phyloP scores from a whole-genome alignment of 2,329 filamentous ascomycete species.

The Aspergillus pseudoglaucus region DNA sequence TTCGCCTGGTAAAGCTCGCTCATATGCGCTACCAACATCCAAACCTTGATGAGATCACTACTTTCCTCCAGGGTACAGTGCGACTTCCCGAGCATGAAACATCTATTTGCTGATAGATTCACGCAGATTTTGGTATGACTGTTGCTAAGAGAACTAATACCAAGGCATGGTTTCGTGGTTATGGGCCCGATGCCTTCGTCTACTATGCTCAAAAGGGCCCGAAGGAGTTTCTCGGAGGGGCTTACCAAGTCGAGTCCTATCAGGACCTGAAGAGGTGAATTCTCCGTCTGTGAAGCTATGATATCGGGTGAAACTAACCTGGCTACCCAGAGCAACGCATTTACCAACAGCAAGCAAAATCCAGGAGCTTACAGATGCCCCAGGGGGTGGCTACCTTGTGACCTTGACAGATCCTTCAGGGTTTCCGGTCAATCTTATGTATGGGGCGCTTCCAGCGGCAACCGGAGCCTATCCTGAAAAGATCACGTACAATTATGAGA shows the following conservation, averaged over 20 bases:
- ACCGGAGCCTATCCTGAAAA: conserved; percentile 12
- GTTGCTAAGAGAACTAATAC: conserved; percentile 25
- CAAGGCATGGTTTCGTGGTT: conserved; percentile 55
- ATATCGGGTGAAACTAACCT: not conserved
- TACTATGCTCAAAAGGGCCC: conserved; percentile 50
- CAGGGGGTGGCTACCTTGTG: conserved; percentile 13
- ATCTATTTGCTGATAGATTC: not conserved
- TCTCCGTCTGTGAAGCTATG: not conserved
- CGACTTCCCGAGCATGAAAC: not conserved
- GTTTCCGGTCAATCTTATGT: conserved; percentile 10
- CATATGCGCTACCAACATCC: conserved; percentile 53
- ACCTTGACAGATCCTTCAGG: conserved; percentile 17
- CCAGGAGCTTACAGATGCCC: conserved; percentile 33
- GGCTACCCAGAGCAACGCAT: conserved; percentile 34
- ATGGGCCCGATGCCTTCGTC: conserved; percentile 55
- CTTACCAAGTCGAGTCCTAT: conserved; percentile 52
- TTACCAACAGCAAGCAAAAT: conserved; percentile 48
- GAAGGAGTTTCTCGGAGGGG: conserved; percentile 50
- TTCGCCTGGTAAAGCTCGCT: conserved; percentile 43
- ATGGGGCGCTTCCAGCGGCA: conserved; percentile 20
- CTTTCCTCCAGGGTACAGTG: conserved; percentile 11
- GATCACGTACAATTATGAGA: conserved; percentile 20
- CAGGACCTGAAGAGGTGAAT: conserved; percentile 44
- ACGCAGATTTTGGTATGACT: conserved; percentile 25
- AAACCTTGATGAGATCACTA: conserved; percentile 42